These are phyloP conservation scores for Heritiera littoralis DNA, from an alignment of 345 rosid species.

Conservation along the genomic window DNA sequence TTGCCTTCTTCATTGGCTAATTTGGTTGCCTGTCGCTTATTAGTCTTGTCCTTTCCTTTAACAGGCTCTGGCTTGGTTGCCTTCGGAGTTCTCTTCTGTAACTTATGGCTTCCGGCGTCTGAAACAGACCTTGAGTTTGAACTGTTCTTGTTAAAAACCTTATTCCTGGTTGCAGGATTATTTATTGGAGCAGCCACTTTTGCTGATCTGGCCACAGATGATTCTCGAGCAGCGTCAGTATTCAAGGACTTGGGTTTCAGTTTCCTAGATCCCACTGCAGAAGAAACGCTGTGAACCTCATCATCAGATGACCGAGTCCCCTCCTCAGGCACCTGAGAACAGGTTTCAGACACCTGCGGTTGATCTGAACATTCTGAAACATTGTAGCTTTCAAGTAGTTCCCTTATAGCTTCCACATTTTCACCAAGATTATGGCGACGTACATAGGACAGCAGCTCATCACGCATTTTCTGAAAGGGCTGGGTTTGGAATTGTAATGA, in stretches of 20 bases:
- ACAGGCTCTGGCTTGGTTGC: slow-evolving; percentile 45
- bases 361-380: slow-evolving; percentile 54
- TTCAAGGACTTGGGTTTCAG: slow-evolving; percentile 63
- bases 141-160: slow-evolving; percentile 40
- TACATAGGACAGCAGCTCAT: slow-evolving; percentile 71
- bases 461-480: slow-evolving; percentile 68
- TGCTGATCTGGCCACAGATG: slow-evolving; percentile 32
- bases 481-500: slow-evolving; percentile 25
- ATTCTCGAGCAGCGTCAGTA: slow-evolving; percentile 38
- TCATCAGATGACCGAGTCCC: slow-evolving; percentile 62
- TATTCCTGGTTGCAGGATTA: slow-evolving; percentile 38
- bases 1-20: slow-evolving; percentile 52
- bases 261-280: slow-evolving; percentile 43
- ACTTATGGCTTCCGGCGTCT: slow-evolving; percentile 36
- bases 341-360: slow-evolving; percentile 54
- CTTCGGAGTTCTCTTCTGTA: slow-evolving; percentile 58
- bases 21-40: slow-evolving; percentile 44
- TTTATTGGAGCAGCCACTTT: slow-evolving; percentile 47
- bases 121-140: slow-evolving; percentile 45
- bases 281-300: slow-evolving; percentile 52
- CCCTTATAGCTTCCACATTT: slow-evolving; percentile 51
- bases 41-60: slow-evolving; percentile 45
- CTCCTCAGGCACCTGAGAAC: slow-evolving; percentile 61
- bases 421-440: slow-evolving; percentile 59
- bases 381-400: slow-evolving; percentile 55